phyloP scores from a whole-genome alignment of 129 eudicot species.

The Lonicera japonica region DNA sequence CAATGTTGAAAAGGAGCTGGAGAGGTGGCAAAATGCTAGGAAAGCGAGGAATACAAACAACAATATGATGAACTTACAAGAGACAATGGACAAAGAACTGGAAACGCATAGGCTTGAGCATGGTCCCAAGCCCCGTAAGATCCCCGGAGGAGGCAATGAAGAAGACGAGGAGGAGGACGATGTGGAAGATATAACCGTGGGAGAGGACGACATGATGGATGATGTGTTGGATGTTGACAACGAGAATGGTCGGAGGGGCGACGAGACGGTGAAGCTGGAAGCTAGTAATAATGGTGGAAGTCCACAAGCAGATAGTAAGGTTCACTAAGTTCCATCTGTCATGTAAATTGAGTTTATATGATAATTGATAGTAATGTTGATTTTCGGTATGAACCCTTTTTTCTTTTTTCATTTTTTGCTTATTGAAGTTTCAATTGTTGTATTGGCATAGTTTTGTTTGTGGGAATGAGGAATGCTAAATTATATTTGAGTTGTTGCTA shows the following conservation, averaged over 20 bases:
- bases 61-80: conserved; percentile 67
- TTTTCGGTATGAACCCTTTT: no score
- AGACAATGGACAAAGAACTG: conserved; percentile 97
- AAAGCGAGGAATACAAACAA: conserved; percentile 50
- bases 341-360: no score
- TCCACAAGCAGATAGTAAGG: conserved; percentile 30
- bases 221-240: conserved; percentile 79
- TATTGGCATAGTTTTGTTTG: not conserved
- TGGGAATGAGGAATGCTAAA: no score
- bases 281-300: conserved; percentile 20
- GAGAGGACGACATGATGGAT: conserved; percentile 91
- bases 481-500: no score
- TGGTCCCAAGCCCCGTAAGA: conserved; percentile 82
- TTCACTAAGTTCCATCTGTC: conserved; percentile 4
- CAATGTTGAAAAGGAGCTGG: conserved; percentile 76
- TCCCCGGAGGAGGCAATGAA: conserved; percentile 56
- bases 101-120: conserved; percentile 98
- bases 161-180: conserved; percentile 94
- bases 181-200: conserved; percentile 88
- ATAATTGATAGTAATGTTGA: no score
- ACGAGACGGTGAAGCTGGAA: conserved; percentile 43
- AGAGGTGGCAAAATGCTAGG: conserved; percentile 85
- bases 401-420: no score
- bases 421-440: not conserved
- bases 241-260: conserved; percentile 46